A percentile compares a stretch with the other conserved stretches of the same genome.
phyloP scores from a whole-genome alignment of 495 filamentous ascomycete species.

The Penicillium robsamsonii region DNA sequence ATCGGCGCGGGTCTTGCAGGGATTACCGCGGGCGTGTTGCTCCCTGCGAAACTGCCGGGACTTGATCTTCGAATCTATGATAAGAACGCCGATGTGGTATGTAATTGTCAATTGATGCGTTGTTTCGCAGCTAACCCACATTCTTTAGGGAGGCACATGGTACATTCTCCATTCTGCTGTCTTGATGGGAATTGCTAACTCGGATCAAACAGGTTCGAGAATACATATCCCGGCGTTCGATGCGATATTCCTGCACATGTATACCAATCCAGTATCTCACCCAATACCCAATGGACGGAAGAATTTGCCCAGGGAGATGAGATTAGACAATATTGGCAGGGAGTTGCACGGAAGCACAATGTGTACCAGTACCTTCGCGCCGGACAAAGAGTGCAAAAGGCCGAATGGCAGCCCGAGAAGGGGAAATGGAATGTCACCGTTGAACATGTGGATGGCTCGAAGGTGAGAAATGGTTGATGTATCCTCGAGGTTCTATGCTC shows the following conservation, averaged over 20 bases:
- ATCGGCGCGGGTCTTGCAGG: slow-evolving; percentile 54
- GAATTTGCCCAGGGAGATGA: slow-evolving; percentile 63
- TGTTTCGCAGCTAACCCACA: background rate
- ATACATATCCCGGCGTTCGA: slow-evolving; percentile 57
- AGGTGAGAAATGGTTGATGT: slow-evolving; percentile 22
- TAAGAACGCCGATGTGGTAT: slow-evolving; percentile 54
- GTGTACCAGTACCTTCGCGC: slow-evolving; percentile 56
- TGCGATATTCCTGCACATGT: slow-evolving; percentile 71
- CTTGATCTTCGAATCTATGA: slow-evolving; percentile 55
- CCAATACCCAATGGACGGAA: slow-evolving; percentile 64
- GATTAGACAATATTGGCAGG: slow-evolving; percentile 65
- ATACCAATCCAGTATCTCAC: slow-evolving; percentile 65
- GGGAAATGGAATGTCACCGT: slow-evolving; percentile 53
- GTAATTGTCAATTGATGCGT: slow-evolving; percentile 7
- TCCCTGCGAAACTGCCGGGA: slow-evolving; percentile 50
- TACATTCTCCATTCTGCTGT: slow-evolving; percentile 7
- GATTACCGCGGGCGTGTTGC: slow-evolving; percentile 47
- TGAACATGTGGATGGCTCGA: slow-evolving; percentile 33
- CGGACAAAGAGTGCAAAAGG: slow-evolving; percentile 49
- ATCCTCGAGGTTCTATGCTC: background rate
- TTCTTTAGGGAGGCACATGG: slow-evolving; percentile 51
- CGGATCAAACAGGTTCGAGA: slow-evolving; percentile 41
- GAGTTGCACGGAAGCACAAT: slow-evolving; percentile 57
- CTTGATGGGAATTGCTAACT: background rate
- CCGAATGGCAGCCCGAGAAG: slow-evolving; percentile 51